A percentile compares a stretch with the other conserved stretches of the same genome.
These are phyloP conservation scores for Trifolium fragiferum DNA, from an alignment of 306 rosid species.

Conservation along the genomic window DNA sequence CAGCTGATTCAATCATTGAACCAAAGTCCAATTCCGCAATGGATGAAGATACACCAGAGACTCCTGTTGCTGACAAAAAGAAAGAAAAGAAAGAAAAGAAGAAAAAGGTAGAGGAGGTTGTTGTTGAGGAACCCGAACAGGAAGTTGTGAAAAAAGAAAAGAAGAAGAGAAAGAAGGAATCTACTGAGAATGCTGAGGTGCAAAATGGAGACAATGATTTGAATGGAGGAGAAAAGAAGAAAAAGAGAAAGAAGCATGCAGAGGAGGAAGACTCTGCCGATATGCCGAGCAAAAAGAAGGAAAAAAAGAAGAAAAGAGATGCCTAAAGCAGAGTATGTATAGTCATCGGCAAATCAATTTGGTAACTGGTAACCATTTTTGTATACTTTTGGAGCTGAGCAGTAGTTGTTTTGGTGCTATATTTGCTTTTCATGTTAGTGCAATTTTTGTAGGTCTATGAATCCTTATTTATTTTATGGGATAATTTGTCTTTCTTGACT, in stretches of 20 bases:
- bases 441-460: constrained; percentile 36
- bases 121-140: constrained; percentile 36
- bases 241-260: constrained; percentile 48
- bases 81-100: constrained; percentile 59
- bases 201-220: constrained; percentile 44
- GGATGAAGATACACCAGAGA: constrained; percentile 52
- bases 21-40: constrained; percentile 38
- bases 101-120: constrained; percentile 34
- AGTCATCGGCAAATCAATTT: constrained; percentile 25
- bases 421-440: constrained; percentile 24
- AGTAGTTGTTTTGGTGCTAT: constrained; percentile 35
- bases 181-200: constrained; percentile 34
- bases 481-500: constrained; percentile 26
- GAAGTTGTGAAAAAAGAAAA: constrained; percentile 50
- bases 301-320: constrained; percentile 47
- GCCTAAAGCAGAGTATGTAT: constrained; percentile 1
- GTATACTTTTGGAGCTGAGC: constrained; percentile 34
- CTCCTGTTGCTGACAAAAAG: constrained; percentile 50
- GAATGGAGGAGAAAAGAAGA: constrained; percentile 53
- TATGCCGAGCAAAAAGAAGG: constrained; percentile 51
- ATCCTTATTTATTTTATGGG: constrained; percentile 19
- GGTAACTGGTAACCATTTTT: constrained; percentile 46
- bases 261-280: constrained; percentile 42
- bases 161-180: constrained; percentile 49
- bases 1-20: constrained; percentile 76